These are phyloP conservation scores for Verticillium tricorpus DNA, from an alignment of 2,329 filamentous ascomycete species.

Conservation along the genomic window DNA sequence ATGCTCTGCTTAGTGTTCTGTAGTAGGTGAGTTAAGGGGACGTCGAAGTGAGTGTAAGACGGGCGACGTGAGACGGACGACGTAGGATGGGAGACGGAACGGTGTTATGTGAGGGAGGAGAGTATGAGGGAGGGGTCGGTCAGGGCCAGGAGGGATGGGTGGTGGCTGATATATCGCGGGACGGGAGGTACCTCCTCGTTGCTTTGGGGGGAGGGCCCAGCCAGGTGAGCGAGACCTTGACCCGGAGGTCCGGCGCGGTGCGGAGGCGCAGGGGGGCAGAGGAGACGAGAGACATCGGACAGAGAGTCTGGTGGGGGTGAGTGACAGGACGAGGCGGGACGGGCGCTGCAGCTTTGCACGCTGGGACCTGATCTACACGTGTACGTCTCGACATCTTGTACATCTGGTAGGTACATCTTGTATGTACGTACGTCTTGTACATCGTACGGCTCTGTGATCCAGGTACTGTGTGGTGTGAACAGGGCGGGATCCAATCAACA, in stretches of 20 bases:
- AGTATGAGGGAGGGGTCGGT: background rate
- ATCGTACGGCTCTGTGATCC: too few species aligned
- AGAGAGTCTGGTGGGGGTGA: background rate
- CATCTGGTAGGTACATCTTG: too few species aligned
- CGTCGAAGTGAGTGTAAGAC: background rate
- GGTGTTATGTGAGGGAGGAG: background rate
- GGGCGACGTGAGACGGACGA: background rate
- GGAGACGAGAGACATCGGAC: background rate
- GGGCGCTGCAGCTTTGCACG: too few species aligned
- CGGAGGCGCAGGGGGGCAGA: background rate
- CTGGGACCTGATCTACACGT: too few species aligned
- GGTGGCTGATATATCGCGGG: background rate
- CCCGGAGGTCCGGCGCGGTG: constrained; percentile 4
- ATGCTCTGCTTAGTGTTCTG: background rate
- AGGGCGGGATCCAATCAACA: too few species aligned
- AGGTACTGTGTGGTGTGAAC: too few species aligned
- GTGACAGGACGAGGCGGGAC: background rate
- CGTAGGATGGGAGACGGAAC: background rate
- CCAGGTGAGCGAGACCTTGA: background rate
- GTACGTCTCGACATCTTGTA: too few species aligned
- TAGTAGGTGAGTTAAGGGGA: background rate
- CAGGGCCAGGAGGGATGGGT: background rate
- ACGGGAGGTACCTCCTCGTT: background rate
- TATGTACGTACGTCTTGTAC: too few species aligned
- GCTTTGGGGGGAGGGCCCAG: background rate